Evolutionary conservation across 441 rosid species (phyloP), one percentile per base, ranked within the genome.

Genomic region (Arabidopsis lyrata): DNA sequence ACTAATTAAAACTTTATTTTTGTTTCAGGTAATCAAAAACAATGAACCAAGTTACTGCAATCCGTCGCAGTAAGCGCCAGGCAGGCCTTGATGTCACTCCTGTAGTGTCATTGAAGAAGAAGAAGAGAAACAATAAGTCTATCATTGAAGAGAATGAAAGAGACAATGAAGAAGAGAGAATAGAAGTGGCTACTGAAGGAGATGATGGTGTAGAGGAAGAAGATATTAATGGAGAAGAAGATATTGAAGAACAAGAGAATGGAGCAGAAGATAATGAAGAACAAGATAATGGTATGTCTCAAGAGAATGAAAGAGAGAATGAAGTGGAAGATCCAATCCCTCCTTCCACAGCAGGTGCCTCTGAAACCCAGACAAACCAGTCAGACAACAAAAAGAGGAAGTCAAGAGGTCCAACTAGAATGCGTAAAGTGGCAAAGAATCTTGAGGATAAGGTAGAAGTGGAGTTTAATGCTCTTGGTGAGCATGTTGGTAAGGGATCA

Each of bases 371-470:
- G 0, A 62, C 53, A 2, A 5, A 62, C 29, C 9, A 44, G 10
- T 44, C 9, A 24, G 53, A n/a, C 1, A 62, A 24, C 50, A 24
- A 14, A 14, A 61, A 44, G 36, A 62, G 8, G 9, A 62, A 62
- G n/a, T 2, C 14, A 44, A 44, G 39, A 62, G 53, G 53, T 42
- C 67, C 52, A 42, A 62, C 67, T 5, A 14, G 6, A 14, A 32
- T 64, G 68, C 11, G 56, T 0, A 64, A 64, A 11, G 31, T 64
- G 29, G 54, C 12, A 10, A 47, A 64, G 2, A 5, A 3, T 32
- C 11, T 6, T 0, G 41, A 45, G 0, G 11, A 62, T 0, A 63
- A 44, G 15, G 39, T 44, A 2, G 39, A 44, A n/a, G 11, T 63
- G 5, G 54, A 63, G 0, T 63, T 63, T 6, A 44, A 5, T 29